Conservation (phyloP, 1,284 basidiomycete genomes). For the Meira nashicola region DNA sequence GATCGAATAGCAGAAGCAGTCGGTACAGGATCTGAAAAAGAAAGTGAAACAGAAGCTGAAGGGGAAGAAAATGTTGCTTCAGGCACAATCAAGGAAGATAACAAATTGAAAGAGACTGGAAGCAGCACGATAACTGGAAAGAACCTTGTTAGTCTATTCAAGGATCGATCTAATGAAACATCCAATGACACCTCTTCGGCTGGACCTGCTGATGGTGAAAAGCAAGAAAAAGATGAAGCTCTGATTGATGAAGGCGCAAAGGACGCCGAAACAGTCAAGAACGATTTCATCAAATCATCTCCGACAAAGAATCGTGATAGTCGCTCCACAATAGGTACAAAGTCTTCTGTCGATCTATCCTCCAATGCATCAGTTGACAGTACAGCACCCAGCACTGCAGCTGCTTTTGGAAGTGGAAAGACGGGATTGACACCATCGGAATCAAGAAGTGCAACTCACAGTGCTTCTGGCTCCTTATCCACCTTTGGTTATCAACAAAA, state of each 20-base stretch:
- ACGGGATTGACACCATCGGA: constrained; percentile 9
- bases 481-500: constrained; percentile 13
- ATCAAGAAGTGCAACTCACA: constrained; percentile 29
- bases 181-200: neutral
- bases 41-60: constrained; percentile 28
- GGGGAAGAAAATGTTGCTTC: constrained; percentile 2
- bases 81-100: neutral
- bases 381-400: constrained; percentile 37
- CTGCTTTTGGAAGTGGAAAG: constrained; percentile 1
- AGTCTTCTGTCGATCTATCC: constrained; percentile 38
- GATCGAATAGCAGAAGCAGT: constrained; percentile 43
- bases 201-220: neutral
- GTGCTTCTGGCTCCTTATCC: constrained; percentile 36
- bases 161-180: neutral
- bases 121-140: neutral
- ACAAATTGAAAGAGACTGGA: neutral
- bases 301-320: constrained; percentile 31
- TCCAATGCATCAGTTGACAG: constrained; percentile 37
- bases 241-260: neutral
- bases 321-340: constrained; percentile 38
- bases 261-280: neutral
- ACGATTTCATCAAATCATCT: too few relatives aligned
- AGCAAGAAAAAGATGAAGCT: neutral
- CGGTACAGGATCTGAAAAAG: constrained; percentile 25
- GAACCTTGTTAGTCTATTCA: too few relatives aligned